phyloP scores from a whole-genome alignment of 2,329 filamentous ascomycete species.

The Epicoccum sorghinum region DNA sequence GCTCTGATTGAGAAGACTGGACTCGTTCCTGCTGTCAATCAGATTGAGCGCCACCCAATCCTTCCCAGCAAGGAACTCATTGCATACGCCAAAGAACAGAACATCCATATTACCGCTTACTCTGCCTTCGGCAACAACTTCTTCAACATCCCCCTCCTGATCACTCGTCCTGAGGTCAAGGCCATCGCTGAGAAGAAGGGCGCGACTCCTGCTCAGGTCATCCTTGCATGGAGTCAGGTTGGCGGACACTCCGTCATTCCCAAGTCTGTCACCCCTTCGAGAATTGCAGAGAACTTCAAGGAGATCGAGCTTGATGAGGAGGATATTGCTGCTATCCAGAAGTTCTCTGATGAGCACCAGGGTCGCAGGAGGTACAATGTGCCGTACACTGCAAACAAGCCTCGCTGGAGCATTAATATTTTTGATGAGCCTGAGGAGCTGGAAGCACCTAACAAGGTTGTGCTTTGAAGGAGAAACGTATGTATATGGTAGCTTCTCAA shows the following conservation, averaged over 20 bases:
- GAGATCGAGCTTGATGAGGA: conserved; percentile 35
- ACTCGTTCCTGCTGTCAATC: conserved; percentile 38
- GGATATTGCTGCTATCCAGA: conserved; percentile 35
- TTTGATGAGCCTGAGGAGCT: conserved; percentile 42
- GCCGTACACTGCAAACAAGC: conserved; percentile 52
- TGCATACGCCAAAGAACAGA: conserved; percentile 38
- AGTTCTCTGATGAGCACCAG: conserved; percentile 58
- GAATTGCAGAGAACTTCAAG: conserved; percentile 39
- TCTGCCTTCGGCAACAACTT: conserved; percentile 53
- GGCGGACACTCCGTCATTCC: conserved; percentile 39
- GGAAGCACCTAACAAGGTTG: conserved; percentile 28
- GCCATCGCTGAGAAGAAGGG: conserved; percentile 68
- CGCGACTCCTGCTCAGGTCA: conserved; percentile 75
- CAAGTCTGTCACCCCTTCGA: conserved; percentile 35
- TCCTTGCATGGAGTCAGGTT: conserved; percentile 90
- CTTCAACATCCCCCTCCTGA: conserved; percentile 64
- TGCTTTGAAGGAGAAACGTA: conserved; percentile 1
- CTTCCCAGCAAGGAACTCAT: conserved; percentile 39
- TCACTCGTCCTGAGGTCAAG: conserved; percentile 71
- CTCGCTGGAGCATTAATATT: conserved; percentile 36
- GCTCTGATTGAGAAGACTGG: conserved; percentile 58
- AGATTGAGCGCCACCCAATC: conserved; percentile 41
- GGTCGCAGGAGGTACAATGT: conserved; percentile 36
- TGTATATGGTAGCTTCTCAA: no score
- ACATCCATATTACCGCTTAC: conserved; percentile 43